These are phyloP conservation scores for Gracilaria domingensis DNA, from an alignment of 23 red algal genomes.

Conservation along the genomic window DNA sequence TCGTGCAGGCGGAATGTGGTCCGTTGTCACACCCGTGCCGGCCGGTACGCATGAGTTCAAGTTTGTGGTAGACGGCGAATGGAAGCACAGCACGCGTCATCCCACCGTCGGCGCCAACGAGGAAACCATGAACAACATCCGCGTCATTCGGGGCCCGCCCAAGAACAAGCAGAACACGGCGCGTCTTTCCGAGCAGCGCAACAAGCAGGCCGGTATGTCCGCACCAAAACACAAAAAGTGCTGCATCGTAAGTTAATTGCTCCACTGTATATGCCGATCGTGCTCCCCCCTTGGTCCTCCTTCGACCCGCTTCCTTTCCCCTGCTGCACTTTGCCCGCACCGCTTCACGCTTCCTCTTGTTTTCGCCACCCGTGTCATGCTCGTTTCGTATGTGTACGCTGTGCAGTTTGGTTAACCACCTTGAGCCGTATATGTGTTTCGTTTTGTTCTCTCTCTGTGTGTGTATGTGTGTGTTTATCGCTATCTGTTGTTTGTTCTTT, in stretches of 20 bases:
- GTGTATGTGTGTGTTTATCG: neutral
- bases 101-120: constrained; percentile 91
- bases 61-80: constrained; percentile 96
- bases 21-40: constrained; percentile 93
- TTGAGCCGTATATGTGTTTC: constrained; percentile 16
- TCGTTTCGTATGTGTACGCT: constrained; percentile 13
- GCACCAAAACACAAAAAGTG: constrained; percentile 61
- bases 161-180: constrained; percentile 78
- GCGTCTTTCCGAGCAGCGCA: constrained; percentile 59
- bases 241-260: constrained; percentile 68
- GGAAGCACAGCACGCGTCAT: constrained; percentile 93
- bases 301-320: neutral
- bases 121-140: constrained; percentile 95
- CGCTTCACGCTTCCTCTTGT: neutral
- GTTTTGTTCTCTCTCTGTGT: neutral
- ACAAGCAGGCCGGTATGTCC: constrained; percentile 59
- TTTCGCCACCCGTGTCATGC: neutral
- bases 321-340: neutral
- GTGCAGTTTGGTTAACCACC: constrained; percentile 18
- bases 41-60: constrained; percentile 96
- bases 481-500: neutral
- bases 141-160: constrained; percentile 92
- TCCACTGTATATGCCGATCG: too few species aligned
- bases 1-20: constrained; percentile 82
- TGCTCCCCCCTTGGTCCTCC: neutral